phyloP scores from a whole-genome alignment of 305 asterid genomes.

The Caryopteris hybrid region DNA sequence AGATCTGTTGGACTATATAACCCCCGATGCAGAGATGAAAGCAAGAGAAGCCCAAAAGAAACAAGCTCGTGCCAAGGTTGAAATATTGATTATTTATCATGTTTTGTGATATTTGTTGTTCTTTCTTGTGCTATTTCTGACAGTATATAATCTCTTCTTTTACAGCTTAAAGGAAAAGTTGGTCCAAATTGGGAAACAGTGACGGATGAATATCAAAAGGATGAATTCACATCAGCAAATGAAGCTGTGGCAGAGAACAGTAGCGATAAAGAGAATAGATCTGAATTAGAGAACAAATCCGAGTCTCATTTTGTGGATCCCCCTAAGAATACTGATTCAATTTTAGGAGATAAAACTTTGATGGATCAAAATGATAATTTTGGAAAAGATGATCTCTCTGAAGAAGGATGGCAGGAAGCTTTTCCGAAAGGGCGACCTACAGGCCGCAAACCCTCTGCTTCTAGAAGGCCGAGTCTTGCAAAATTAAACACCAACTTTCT shows the following conservation, averaged over 20 bases:
- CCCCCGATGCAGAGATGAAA: conserved; percentile 84
- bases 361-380: conserved; percentile 38
- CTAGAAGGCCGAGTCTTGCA: conserved; percentile 79
- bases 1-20: conserved; percentile 82
- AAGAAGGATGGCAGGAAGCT: conserved; percentile 99
- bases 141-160: conserved; percentile 16
- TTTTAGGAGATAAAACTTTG: conserved; percentile 26
- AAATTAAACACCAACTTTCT: conserved; percentile 73
- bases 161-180: conserved; percentile 70
- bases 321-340: conserved; percentile 27
- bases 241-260: conserved; percentile 55
- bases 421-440: conserved; percentile 65
- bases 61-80: conserved; percentile 89
- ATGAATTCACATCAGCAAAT: conserved; percentile 40
- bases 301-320: conserved; percentile 36
- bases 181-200: conserved; percentile 52
- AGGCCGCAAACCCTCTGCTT: conserved; percentile 63
- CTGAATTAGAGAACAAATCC: conserved; percentile 43
- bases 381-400: conserved; percentile 52
- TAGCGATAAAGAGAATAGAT: conserved; percentile 61
- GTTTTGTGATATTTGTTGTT: neutral
- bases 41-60: conserved; percentile 88
- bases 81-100: conserved; percentile 2
- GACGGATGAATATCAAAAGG: conserved; percentile 48
- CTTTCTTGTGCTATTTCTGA: conserved; percentile 18